Evolutionary conservation across 495 filamentous ascomycete species (phyloP).

Genomic region (Hypoxylon lenormandii): DNA sequence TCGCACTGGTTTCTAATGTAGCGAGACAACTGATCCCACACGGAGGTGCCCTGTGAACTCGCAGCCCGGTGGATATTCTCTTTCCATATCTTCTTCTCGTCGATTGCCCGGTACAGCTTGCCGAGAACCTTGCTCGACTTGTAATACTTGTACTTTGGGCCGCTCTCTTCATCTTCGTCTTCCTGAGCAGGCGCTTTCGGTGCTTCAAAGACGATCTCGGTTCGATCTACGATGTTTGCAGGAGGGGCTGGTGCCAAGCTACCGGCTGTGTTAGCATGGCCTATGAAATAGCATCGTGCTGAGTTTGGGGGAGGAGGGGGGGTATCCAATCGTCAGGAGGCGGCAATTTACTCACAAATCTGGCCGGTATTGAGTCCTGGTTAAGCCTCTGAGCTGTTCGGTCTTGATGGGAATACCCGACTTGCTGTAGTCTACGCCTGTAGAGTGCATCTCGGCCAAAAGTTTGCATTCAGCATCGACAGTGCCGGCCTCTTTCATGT

Average conservation of each 20-base stretch:
- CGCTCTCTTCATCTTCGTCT: conserved; percentile 68
- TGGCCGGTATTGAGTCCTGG: conserved; percentile 45
- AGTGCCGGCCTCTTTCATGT: conserved; percentile 68
- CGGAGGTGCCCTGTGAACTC: conserved; percentile 28
- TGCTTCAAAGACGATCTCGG: conserved; percentile 60
- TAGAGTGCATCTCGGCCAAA: conserved; percentile 78
- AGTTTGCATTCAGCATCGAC: conserved; percentile 67
- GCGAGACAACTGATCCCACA: conserved; percentile 62
- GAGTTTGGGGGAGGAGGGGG: background rate
- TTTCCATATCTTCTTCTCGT: conserved; percentile 75
- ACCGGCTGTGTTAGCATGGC: conserved; percentile 17
- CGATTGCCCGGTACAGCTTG: conserved; percentile 76
- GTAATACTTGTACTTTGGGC: conserved; percentile 69
- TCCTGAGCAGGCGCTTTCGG: conserved; percentile 45
- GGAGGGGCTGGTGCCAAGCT: conserved; percentile 73
- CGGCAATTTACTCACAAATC: conserved; percentile 57
- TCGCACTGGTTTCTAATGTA: conserved; percentile 55
- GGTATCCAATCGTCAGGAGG: background rate
- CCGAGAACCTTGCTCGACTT: conserved; percentile 76
- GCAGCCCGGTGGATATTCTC: conserved; percentile 61
- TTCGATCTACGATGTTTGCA: conserved; percentile 62
- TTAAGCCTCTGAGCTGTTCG: conserved; percentile 43
- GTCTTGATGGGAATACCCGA: conserved; percentile 74
- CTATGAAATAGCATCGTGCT: background rate
- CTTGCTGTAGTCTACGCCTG: conserved; percentile 86